These are phyloP conservation scores for Zygoascus ofunaensis DNA, from an alignment of 805 yeast species.

Conservation along the genomic window DNA sequence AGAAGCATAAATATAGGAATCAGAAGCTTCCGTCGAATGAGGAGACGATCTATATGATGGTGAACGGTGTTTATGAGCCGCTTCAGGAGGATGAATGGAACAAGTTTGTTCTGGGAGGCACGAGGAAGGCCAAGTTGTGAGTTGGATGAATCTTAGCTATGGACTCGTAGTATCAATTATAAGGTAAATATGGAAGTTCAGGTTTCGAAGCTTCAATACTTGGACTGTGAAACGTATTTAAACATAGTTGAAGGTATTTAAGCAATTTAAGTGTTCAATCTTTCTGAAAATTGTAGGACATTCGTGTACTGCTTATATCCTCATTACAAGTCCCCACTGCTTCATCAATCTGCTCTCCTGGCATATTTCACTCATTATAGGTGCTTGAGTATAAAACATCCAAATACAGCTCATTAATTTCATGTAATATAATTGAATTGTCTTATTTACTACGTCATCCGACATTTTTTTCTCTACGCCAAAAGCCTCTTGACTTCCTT, in stretches of 20 bases:
- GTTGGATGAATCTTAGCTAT: slow-evolving; percentile 21
- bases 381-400: neutral
- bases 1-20: slow-evolving; percentile 42
- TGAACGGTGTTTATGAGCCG: slow-evolving; percentile 43
- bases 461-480: neutral
- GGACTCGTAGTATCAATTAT: neutral
- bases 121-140: slow-evolving; percentile 1
- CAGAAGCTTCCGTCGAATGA: slow-evolving; percentile 29
- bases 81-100: slow-evolving; percentile 53
- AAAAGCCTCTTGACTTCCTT: slow-evolving; percentile 54
- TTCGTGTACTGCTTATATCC: too few relatives aligned
- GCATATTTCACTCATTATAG: neutral
- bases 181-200: too few relatives aligned
- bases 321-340: too few relatives aligned
- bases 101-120: slow-evolving; percentile 21
- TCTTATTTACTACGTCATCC: neutral
- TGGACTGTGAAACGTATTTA: too few relatives aligned
- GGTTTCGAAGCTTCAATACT: too few relatives aligned
- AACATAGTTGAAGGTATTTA: too few relatives aligned
- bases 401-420: neutral
- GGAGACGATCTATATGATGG: slow-evolving; percentile 66
- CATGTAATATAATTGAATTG: neutral
- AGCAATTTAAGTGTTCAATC: too few relatives aligned
- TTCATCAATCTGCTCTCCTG: too few relatives aligned
- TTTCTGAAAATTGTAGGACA: too few relatives aligned